Base-by-base conservation (phyloP, 1,284 basidiomycete species). In the Ceraceosorus bombacis region DNA sequence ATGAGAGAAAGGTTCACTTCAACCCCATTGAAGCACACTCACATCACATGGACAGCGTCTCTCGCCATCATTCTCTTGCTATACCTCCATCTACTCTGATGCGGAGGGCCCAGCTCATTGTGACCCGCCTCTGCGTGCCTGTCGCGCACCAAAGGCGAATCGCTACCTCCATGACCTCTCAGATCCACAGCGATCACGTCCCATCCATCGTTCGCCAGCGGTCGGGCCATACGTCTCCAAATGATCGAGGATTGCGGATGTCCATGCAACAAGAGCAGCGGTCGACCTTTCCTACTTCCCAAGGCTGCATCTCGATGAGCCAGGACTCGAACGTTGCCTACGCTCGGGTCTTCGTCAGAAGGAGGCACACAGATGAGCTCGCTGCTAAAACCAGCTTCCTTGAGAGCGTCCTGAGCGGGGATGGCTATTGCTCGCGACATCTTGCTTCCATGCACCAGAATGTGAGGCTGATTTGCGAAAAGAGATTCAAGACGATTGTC, bases 211-310 rank as follows among this genome's bases (percentile, higher is more conserved):
- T 72, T 63, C 0, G 66, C 67, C 7, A 80, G 70, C n/a, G 40
- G 46, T 1, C 67, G 61, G 0, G 75, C 79, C 7, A 80, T 62
- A 10, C 66, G 43, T 48, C 71, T 70, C 74, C 74, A 80, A 38
- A 80, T 79, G 49, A 74, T 58, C 51, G 62, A 64, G 7, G 77
- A 78, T 57, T 80, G 78, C 4, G 78, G 78, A 63, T 78, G 76
- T 1, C 79, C 79, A 60, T 80, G 79, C 2, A 79, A 59, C 27
- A 80, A 60, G 40, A 80, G 57, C 5, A 80, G 59, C 37, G 63
- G 66, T 36, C 56, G 57, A 27, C 2, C 27, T 3, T 27, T 27
- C 27, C 27, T 27, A 27, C 27, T 27, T 27, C 27, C 27, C 3
- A 27, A 27, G 27, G 27, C 27, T 27, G 27, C 27, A 27, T 27